Conservation (phyloP, 164 flowering plant genomes). For the Tetrastigma voinierianum region DNA sequence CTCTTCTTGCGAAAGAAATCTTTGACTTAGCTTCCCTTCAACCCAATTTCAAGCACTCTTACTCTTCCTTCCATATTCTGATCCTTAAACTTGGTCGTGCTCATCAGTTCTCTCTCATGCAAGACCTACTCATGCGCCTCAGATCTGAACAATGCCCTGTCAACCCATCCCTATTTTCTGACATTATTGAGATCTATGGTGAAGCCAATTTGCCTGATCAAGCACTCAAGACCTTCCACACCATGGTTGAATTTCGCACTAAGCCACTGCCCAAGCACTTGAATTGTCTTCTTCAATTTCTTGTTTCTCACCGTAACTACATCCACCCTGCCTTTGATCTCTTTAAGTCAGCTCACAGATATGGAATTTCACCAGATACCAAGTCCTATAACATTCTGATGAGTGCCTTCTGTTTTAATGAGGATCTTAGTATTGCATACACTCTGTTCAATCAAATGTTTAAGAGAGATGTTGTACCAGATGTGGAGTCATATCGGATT, state of each 20-base stretch:
- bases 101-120: slow-evolving; percentile 56
- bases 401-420: slow-evolving; percentile 65
- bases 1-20: slow-evolving; percentile 86
- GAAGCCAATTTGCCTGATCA: slow-evolving; percentile 62
- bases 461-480: slow-evolving; percentile 68
- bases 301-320: slow-evolving; percentile 45
- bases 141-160: slow-evolving; percentile 28
- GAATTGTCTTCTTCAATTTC: slow-evolving; percentile 49
- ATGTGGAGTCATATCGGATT: slow-evolving; percentile 72
- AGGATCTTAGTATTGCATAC: slow-evolving; percentile 67
- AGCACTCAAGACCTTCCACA: slow-evolving; percentile 52
- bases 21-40: slow-evolving; percentile 74
- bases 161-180: slow-evolving; percentile 52
- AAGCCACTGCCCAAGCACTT: slow-evolving; percentile 65
- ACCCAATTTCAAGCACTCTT: slow-evolving; percentile 68
- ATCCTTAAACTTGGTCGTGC: slow-evolving; percentile 75
- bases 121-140: slow-evolving; percentile 41
- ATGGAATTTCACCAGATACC: slow-evolving; percentile 53
- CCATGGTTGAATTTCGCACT: slow-evolving; percentile 54
- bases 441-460: slow-evolving; percentile 70
- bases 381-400: slow-evolving; percentile 74
- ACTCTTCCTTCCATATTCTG: slow-evolving; percentile 62
- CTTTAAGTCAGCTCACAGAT: slow-evolving; percentile 46
- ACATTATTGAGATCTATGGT: slow-evolving; percentile 52
- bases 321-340: slow-evolving; percentile 62